Conservation (phyloP, 805 yeast species). For the Nematodospora valgi region DNA sequence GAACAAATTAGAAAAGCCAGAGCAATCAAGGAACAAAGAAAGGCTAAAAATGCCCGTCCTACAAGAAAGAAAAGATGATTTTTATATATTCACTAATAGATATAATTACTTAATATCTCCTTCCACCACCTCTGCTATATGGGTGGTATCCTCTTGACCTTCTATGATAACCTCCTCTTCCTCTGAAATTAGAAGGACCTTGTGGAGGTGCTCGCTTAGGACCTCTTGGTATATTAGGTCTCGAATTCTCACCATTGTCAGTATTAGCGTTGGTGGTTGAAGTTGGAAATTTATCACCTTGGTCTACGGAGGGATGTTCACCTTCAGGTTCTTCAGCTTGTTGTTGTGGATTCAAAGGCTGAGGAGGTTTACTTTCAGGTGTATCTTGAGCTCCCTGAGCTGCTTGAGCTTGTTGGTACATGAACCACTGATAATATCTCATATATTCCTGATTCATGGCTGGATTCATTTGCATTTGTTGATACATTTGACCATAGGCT, state of each 20-base stretch:
- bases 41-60: conserved; percentile 86
- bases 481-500: conserved; percentile 22
- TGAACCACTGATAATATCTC: conserved; percentile 63
- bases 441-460: conserved; percentile 64
- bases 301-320: conserved; percentile 11
- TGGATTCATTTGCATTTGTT: conserved; percentile 31
- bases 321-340: conserved; percentile 23
- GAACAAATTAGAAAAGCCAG: conserved; percentile 81
- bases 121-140: conserved; percentile 40
- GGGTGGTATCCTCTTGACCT: conserved; percentile 43
- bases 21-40: conserved; percentile 62
- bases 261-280: background rate
- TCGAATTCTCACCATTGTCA: conserved; percentile 3
- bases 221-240: conserved; percentile 48
- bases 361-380: conserved; percentile 26
- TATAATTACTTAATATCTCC: conserved; percentile 9
- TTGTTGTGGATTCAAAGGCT: conserved; percentile 44
- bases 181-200: conserved; percentile 22
- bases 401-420: conserved; percentile 43
- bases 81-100: conserved; percentile 5
- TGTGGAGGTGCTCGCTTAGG: conserved; percentile 45
- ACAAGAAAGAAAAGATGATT: conserved; percentile 19
- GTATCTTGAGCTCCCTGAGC: conserved; percentile 21
- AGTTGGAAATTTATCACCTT: background rate
- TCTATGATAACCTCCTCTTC: conserved; percentile 29